Percentiles rank a stretch among this genome's conserved stretches.
phyloP scores from a whole-genome alignment of 495 filamentous ascomycete genomes.

The Xylaria scruposa region DNA sequence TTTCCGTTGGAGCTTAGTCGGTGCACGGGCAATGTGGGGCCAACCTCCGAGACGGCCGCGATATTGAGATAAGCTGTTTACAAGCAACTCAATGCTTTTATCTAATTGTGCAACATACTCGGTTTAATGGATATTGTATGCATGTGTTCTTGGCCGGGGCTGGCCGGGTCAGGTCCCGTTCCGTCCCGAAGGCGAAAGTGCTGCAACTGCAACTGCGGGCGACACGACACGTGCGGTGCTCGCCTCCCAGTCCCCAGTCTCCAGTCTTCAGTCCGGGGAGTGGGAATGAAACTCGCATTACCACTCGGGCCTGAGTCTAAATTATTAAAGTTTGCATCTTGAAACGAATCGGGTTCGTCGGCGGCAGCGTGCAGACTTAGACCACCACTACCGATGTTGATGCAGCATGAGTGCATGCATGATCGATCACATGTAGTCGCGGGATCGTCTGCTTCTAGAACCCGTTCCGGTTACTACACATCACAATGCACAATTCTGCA shows the following conservation, averaged over 20 bases:
- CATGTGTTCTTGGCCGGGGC: not conserved
- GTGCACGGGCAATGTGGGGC: not conserved
- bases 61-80: not conserved
- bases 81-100: not conserved
- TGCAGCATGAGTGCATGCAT: slow-evolving; percentile 18
- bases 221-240: not conserved
- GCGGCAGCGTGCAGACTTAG: slow-evolving; percentile 5
- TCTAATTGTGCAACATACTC: no score
- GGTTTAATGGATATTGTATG: no score
- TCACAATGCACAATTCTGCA: slow-evolving; percentile 16
- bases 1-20: not conserved
- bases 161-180: not conserved
- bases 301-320: not conserved
- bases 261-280: no score
- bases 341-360: slow-evolving; percentile 13
- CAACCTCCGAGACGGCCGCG: not conserved
- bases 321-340: not conserved
- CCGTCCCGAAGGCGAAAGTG: not conserved
- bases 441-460: slow-evolving; percentile 20
- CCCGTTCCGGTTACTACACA: not conserved
- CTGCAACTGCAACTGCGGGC: not conserved
- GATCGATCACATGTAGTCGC: slow-evolving; percentile 17
- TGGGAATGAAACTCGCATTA: not conserved
- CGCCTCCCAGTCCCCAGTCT: not conserved
- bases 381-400: slow-evolving; percentile 15